Conservation (phyloP, 257 asterid species). For the Nicotiana sylvestris region DNA sequence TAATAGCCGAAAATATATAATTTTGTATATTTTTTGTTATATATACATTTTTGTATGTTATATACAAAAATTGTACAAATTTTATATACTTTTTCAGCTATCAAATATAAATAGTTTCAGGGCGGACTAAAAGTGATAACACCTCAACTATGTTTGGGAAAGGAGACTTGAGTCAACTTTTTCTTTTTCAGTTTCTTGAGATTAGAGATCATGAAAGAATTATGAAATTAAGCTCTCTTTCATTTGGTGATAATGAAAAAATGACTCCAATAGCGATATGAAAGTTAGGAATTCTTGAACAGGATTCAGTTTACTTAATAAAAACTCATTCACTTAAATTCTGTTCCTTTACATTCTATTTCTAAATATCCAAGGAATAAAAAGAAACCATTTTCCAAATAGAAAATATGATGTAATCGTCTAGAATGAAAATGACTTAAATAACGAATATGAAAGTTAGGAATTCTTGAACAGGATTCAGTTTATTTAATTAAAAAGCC, state of each 20-base stretch:
- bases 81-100: too few relatives aligned
- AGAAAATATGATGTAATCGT: neutral
- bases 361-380: neutral
- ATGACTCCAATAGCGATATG: neutral
- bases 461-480: neutral
- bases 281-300: neutral
- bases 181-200: neutral
- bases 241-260: neutral
- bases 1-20: too few relatives aligned
- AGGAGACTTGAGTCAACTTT: too few relatives aligned
- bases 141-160: too few relatives aligned
- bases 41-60: too few relatives aligned
- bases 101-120: too few relatives aligned
- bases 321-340: neutral
- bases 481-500: neutral
- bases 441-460: neutral
- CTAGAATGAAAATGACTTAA: constrained; percentile 9
- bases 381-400: neutral
- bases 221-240: neutral
- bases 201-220: neutral
- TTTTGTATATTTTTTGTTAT: too few relatives aligned
- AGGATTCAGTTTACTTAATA: neutral
- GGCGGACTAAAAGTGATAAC: too few relatives aligned
- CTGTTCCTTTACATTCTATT: neutral
- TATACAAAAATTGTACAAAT: too few relatives aligned